Evolutionary conservation across 108 stramenopile genomes (phyloP).

Genomic region (Skeletonema marinoi): DNA sequence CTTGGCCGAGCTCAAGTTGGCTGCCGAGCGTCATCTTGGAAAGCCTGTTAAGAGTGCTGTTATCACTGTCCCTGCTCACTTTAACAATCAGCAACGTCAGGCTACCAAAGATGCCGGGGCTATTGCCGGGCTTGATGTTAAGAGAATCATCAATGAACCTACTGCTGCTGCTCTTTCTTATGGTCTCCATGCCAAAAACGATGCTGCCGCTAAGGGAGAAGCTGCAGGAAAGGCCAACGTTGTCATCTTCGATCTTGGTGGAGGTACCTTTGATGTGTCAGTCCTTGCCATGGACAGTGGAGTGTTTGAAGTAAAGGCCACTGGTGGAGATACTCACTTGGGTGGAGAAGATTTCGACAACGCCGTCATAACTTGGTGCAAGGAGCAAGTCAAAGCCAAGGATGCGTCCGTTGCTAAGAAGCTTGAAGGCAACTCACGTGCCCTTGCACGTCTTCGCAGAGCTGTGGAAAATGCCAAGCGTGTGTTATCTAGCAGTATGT

Average conservation of each 20-base stretch:
- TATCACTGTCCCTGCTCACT: constrained; percentile 88
- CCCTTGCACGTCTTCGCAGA: constrained; percentile 69
- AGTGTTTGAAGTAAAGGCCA: constrained; percentile 89
- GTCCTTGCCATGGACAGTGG: constrained; percentile 65
- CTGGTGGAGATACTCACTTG: constrained; percentile 90
- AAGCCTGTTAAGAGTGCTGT: constrained; percentile 65
- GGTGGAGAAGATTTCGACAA: constrained; percentile 96
- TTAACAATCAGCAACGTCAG: constrained; percentile 90
- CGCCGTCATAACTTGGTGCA: constrained; percentile 79
- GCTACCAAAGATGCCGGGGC: constrained; percentile 83
- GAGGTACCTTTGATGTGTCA: constrained; percentile 76
- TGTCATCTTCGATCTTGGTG: constrained; percentile 86
- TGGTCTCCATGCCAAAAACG: constrained; percentile 58
- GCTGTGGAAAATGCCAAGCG: constrained; percentile 83
- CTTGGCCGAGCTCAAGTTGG: constrained; percentile 56
- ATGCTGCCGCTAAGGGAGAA: constrained; percentile 19
- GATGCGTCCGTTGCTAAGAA: constrained; percentile 53
- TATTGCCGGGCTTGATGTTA: constrained; percentile 70
- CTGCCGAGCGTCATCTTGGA: constrained; percentile 62
- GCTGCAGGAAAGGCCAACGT: constrained; percentile 56
- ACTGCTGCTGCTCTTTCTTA: constrained; percentile 76
- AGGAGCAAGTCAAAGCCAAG: constrained; percentile 70
- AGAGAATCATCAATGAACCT: constrained; percentile 80
- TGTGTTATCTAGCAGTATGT: constrained; percentile 57
- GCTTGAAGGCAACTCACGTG: constrained; percentile 49